Base-by-base conservation (phyloP, 2,329 filamentous ascomycete genomes). In the Cercospora janseana region DNA sequence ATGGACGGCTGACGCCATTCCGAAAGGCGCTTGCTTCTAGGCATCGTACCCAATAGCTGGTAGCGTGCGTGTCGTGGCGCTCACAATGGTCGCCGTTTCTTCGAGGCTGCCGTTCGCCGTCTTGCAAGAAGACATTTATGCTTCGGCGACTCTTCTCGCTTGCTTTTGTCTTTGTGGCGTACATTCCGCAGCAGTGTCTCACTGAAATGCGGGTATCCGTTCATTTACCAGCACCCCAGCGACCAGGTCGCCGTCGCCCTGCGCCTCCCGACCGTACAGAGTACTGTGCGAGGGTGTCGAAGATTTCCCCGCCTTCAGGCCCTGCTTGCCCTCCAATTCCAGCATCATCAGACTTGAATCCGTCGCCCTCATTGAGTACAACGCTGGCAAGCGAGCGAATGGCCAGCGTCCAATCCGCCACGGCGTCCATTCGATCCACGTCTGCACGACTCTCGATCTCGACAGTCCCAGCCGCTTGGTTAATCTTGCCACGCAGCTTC, bases 391-490 rank as follows among this genome's bases (percentile, higher is more conserved):
- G 73, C 4, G 75, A 76, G 4, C 79, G 76, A 52, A 96, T 80
- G 3, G 88, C 83, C 4, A 73, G 74, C 6, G 82, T 85, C 79
- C 93, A 89, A 57, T 83, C 78, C 56, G 82, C 75, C 64, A 97
- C 79, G 26, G 89, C 86, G 49, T 78, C 75, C 54, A 89, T 77
- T 55, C 90, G 86, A 65, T 87, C 85, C 37, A 79, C 79, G 70
- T 95, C 89, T 37, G 79, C 83, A 47, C 79, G 76, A 51, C 83
- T 86, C 53, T 85, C 82, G 54, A 96, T 88, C 70, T 90, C 83
- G 16, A 98, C 83, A 0, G 84, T 87, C 38, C 92, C 90, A 51
- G 81, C 79, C 70, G 90, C 83, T 72, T 97, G 88, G 71, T 98
- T 87, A 64, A 98, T 92, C 69, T 86, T 87, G 55, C 89, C 93